A percentile compares a stretch with the other conserved stretches of the same genome.
Evolutionary conservation across 768 basidiomycete genomes (phyloP).

Genomic region (Leccinellum albellum): DNA sequence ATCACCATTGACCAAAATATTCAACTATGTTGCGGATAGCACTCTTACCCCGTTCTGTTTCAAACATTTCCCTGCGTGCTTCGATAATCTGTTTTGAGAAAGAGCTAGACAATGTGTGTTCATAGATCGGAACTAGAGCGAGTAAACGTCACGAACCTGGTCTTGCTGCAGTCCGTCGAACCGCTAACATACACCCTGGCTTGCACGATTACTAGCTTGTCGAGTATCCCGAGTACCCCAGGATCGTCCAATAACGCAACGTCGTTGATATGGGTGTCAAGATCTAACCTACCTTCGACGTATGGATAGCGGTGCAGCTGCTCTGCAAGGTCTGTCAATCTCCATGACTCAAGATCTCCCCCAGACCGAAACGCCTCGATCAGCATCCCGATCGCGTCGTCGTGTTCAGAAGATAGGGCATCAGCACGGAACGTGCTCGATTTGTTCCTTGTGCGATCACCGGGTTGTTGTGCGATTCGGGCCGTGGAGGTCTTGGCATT

Average conservation of each 20-base stretch:
- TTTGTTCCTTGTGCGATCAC: constrained; percentile 14
- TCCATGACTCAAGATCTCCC: constrained; percentile 39
- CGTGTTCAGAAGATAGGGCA: constrained; percentile 39
- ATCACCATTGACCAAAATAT: constrained; percentile 37
- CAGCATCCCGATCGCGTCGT: constrained; percentile 44
- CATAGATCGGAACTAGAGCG: background rate
- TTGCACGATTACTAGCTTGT: constrained; percentile 50
- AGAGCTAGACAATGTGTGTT: constrained; percentile 33
- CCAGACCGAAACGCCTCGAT: constrained; percentile 39
- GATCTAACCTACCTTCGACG: constrained; percentile 18
- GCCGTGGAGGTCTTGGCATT: background rate
- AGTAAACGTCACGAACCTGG: constrained; percentile 35
- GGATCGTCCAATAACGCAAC: constrained; percentile 43
- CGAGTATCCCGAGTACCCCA: constrained; percentile 52
- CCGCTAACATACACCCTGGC: constrained; percentile 52
- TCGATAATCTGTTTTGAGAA: constrained; percentile 54
- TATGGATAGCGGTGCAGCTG: constrained; percentile 25
- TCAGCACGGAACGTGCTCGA: constrained; percentile 42
- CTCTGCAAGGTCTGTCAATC: constrained; percentile 42
- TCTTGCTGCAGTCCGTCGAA: constrained; percentile 41
- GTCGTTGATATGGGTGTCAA: too few relatives aligned
- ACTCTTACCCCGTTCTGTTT: constrained; percentile 1
- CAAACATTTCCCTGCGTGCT: constrained; percentile 31
- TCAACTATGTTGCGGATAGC: constrained; percentile 40
- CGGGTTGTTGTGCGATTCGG: background rate